These are phyloP conservation scores for Colletotrichum endophyticum DNA, from an alignment of 2,329 filamentous ascomycete species.

Conservation along the genomic window DNA sequence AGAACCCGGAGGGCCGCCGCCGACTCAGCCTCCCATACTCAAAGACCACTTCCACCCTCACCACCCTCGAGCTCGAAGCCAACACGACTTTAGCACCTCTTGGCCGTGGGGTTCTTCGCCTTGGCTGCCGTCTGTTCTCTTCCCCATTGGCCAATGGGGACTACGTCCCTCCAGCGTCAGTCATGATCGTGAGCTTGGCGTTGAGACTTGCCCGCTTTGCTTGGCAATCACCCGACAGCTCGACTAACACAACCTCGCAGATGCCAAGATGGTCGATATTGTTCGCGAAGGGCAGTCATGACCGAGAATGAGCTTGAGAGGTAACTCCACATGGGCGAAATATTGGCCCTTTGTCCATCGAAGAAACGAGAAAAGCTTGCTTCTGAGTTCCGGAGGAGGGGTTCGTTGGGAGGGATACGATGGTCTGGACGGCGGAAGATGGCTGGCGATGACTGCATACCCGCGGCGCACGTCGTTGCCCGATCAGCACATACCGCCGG, in stretches of 20 bases:
- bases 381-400: not conserved
- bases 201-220: not conserved
- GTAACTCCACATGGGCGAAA: not conserved
- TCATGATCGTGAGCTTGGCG: constrained; percentile 17
- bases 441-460: not conserved
- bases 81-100: constrained; percentile 13
- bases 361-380: constrained; percentile 7
- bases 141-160: not conserved
- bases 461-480: not conserved
- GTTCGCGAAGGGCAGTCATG: not conserved
- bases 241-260: constrained; percentile 8
- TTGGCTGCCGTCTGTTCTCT: not conserved
- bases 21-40: not conserved
- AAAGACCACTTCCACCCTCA: not conserved
- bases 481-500: not conserved
- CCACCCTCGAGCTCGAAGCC: not conserved
- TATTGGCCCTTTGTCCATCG: not conserved
- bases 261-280: not conserved
- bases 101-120: constrained; percentile 9
- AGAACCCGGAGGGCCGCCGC: constrained; percentile 15
- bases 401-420: not conserved
- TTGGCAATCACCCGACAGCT: constrained; percentile 10
- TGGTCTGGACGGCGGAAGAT: not conserved
- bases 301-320: not conserved
- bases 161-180: not conserved